Percentiles rank a stretch among this genome's conserved stretches.
Evolutionary conservation across 352 stramenopile genomes (phyloP).

Genomic region (Globisporangium nunn): DNA sequence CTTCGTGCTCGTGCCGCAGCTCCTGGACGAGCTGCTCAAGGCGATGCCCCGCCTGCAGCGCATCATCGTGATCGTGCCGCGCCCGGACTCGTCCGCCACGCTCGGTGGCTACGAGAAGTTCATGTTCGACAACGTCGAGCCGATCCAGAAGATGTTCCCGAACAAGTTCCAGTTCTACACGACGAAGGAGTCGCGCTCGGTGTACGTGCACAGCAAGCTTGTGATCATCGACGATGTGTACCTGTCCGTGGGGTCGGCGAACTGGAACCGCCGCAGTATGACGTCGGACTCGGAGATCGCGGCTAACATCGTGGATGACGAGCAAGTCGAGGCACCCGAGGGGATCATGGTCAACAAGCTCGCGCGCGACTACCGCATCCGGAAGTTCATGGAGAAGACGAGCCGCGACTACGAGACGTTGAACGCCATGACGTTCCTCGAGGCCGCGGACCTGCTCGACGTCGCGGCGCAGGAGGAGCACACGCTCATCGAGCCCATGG

Average conservation of each 20-base stretch:
- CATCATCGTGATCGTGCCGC: constrained; percentile 39
- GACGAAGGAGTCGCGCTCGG: constrained; percentile 2
- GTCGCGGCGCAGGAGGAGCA: constrained; percentile 12
- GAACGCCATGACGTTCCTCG: constrained; percentile 31
- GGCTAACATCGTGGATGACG: constrained; percentile 42
- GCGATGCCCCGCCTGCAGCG: constrained; percentile 34
- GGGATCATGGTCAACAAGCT: constrained; percentile 28
- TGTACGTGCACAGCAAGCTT: constrained; percentile 12
- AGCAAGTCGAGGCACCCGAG: constrained; percentile 17
- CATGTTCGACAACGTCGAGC: constrained; percentile 45
- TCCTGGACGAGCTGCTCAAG: constrained; percentile 34
- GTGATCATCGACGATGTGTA: constrained; percentile 48
- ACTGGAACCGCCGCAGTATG: constrained; percentile 70
- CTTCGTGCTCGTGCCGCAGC: constrained; percentile 38
- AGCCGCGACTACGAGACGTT: constrained; percentile 22
- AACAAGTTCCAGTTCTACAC: constrained; percentile 35
- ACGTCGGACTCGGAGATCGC: constrained; percentile 57
- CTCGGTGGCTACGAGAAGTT: constrained; percentile 19
- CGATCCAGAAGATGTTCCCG: constrained; percentile 29
- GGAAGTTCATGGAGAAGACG: constrained; percentile 55
- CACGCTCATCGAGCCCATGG: constrained; percentile 23
- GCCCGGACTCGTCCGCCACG: constrained; percentile 17
- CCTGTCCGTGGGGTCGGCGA: constrained; percentile 37
- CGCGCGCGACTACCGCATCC: constrained; percentile 39
- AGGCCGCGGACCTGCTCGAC: constrained; percentile 32